Conservation (phyloP, 169 alveolate species). For the Eimeria tenella region DNA sequence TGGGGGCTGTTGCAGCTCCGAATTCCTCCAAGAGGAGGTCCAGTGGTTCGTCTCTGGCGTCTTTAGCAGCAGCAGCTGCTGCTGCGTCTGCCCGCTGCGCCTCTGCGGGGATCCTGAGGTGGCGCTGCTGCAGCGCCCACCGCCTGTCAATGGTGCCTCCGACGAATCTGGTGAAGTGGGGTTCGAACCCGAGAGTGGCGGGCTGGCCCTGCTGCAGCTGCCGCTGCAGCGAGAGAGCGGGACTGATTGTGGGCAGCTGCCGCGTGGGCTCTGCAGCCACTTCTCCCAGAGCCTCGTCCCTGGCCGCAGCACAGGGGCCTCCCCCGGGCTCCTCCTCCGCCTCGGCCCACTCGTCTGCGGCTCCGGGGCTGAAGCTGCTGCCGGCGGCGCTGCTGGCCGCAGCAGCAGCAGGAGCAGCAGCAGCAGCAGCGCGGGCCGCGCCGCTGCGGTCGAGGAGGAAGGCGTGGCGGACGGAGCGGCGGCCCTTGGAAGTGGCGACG, state of each 20-base stretch:
- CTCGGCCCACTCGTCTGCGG: conserved; percentile 62
- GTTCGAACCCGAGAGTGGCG: conserved; percentile 72
- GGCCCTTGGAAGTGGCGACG: conserved; percentile 77
- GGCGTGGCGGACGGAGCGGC: conserved; percentile 76
- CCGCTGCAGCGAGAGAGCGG: conserved; percentile 10
- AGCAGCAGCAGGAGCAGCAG: neutral
- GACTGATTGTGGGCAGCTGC: neutral
- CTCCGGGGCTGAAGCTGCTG: conserved; percentile 68
- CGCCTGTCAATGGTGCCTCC: conserved; percentile 80
- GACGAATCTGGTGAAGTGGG: conserved; percentile 77
- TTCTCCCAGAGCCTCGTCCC: conserved; percentile 46
- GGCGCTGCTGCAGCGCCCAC: conserved; percentile 76
- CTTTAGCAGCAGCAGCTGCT: neutral
- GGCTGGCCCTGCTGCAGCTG: conserved; percentile 38
- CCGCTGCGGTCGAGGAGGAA: conserved; percentile 69
- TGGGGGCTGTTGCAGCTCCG: conserved; percentile 6
- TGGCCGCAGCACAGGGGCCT: conserved; percentile 1
- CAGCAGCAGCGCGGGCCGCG: neutral
- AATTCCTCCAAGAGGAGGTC: neutral
- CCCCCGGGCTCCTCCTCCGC: conserved; percentile 41
- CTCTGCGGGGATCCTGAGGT: conserved; percentile 34
- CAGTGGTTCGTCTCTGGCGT: neutral
- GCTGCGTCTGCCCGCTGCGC: neutral
- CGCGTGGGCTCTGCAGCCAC: conserved; percentile 32
- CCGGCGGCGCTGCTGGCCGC: conserved; percentile 1